Evolutionary conservation across 2,329 filamentous ascomycete species (phyloP).

Genomic region (Diaporthe ampelina): DNA sequence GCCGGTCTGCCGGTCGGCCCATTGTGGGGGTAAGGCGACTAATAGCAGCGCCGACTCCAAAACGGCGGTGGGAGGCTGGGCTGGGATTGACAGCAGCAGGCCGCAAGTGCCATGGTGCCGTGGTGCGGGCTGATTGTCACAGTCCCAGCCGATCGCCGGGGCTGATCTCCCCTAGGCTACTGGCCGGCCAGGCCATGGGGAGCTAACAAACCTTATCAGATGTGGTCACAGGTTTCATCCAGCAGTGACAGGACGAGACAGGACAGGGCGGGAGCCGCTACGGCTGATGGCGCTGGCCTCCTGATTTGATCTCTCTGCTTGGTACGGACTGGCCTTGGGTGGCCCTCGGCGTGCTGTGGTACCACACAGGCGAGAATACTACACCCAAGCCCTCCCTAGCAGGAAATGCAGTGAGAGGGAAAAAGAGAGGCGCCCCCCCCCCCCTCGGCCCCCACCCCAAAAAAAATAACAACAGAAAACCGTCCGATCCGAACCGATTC

Average conservation of each 20-base stretch:
- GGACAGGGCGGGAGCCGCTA: conserved; percentile 23
- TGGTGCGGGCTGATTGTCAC: conserved; percentile 19
- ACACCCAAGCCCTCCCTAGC: too few relatives aligned
- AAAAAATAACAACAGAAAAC: too few relatives aligned
- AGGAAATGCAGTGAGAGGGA: too few relatives aligned
- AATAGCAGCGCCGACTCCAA: conserved; percentile 28
- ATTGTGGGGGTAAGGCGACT: conserved; percentile 24
- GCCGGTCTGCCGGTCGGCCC: neutral
- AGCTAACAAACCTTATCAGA: conserved; percentile 12
- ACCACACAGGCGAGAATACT: too few relatives aligned
- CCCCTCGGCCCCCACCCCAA: neutral
- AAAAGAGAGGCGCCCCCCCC: too few relatives aligned
- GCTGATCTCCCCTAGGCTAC: conserved; percentile 20
- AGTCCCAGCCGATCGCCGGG: conserved; percentile 14
- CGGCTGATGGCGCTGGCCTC: conserved; percentile 24
- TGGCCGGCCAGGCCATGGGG: neutral
- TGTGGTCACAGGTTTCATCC: conserved; percentile 30
- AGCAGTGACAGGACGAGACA: conserved; percentile 23
- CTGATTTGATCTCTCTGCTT: conserved; percentile 1
- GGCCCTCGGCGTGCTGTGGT: too few relatives aligned
- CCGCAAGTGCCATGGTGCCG: neutral
- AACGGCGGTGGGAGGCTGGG: conserved; percentile 19
- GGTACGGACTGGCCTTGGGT: too few relatives aligned
- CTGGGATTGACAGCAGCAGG: conserved; percentile 8
- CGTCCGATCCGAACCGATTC: conserved; percentile 42